Base-by-base conservation (phyloP, 805 yeast genomes). In the Metschnikowia vanudenii region DNA sequence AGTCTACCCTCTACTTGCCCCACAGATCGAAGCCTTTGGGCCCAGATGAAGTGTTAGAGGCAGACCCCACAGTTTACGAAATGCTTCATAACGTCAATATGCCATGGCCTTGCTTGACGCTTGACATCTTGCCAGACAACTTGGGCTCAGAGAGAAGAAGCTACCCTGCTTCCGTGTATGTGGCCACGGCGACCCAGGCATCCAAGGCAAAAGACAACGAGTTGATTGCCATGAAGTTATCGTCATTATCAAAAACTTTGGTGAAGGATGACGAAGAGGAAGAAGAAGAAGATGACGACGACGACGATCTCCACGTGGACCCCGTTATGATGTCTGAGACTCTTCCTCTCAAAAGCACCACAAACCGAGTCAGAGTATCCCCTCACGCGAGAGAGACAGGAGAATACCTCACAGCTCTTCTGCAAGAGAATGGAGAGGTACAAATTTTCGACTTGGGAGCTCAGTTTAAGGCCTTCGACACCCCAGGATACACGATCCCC, bases 61-160 rank as follows among this genome's bases (percentile, higher is more conserved):
- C 98, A 1, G 99, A 94, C 69, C 96, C 96, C 37, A 74, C 90
- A 7, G 97, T 92, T 2, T 94, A 94, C 64, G 96, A 92, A 60
- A 94, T 94, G 98, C 72, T 94, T 47, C 99, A 94, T 67, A 88
- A 87, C 58, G 88, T 92, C 49, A 88, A 88, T 65, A 72, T 92
- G 67, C 95, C 96, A 58, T 94, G 98, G 98, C 98, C 99, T 11
- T 90, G 97, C 69, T 71, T 94, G 62, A 89, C 97, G 3, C 74
- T 94, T 50, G 98, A 92, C 61, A 71, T 94, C 17, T 69, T 94
- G 43, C 96, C 96, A 5, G 99, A 94, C 63, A 73, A 74, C 43
- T 73, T 88, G 49, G 99, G 99, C 10, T 73, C 79, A 41, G 97
- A 90, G 66, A 84, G 99, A 72, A 80, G 96, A 69, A 77, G 78